These are phyloP conservation scores for Plasmopara viticola DNA, from an alignment of 352 stramenopile species.

Conservation along the genomic window DNA sequence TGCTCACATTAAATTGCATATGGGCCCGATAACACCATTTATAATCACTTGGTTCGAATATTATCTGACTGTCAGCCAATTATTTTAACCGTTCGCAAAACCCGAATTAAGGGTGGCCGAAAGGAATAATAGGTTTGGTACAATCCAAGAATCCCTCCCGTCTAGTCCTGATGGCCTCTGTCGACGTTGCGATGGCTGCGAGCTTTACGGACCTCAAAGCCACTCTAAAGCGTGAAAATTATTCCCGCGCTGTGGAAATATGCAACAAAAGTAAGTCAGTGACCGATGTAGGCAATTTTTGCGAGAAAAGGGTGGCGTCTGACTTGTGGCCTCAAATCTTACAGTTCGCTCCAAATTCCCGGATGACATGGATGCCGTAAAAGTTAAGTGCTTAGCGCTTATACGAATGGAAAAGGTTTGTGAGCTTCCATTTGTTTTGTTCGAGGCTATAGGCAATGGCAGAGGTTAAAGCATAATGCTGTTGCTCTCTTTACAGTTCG, in stretches of 20 bases:
- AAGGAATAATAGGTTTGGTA: too few relatives aligned
- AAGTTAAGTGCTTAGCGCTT: constrained; percentile 77
- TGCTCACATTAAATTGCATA: too few relatives aligned
- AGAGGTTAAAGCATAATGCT: constrained; percentile 1
- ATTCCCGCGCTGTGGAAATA: constrained; percentile 68
- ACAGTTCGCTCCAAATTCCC: constrained; percentile 67
- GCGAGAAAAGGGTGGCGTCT: neutral
- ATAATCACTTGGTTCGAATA: too few relatives aligned
- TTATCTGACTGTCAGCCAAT: too few relatives aligned
- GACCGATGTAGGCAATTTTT: neutral
- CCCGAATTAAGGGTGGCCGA: too few relatives aligned
- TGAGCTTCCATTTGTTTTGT: neutral
- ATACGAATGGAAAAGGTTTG: constrained; percentile 73
- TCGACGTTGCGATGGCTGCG: constrained; percentile 24
- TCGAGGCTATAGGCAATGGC: neutral
- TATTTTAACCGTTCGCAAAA: too few relatives aligned
- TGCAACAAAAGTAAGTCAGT: constrained; percentile 76
- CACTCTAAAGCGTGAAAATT: constrained; percentile 73
- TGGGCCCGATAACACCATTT: too few relatives aligned
- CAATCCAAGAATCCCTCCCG: too few relatives aligned
- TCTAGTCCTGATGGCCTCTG: neutral
- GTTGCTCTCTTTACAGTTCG: constrained; percentile 36
- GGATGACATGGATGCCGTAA: constrained; percentile 69
- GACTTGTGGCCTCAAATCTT: constrained; percentile 1
- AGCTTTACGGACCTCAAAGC: constrained; percentile 76